Conservation (phyloP, 2,329 filamentous ascomycete species). For the Pseudogymnoascus sp. region DNA sequence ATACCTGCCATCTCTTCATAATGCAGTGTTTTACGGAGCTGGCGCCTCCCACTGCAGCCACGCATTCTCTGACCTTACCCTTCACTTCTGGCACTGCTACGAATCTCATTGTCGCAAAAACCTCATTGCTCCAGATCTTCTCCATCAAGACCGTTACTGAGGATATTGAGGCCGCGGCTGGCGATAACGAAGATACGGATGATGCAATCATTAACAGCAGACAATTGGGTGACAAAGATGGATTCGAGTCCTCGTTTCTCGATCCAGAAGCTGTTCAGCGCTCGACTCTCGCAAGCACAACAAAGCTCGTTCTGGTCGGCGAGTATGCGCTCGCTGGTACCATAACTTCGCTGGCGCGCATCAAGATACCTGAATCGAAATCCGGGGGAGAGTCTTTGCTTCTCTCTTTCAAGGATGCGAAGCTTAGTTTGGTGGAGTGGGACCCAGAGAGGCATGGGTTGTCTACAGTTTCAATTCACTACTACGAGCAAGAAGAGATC, state of each 20-base stretch:
- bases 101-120: slow-evolving; percentile 87
- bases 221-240: slow-evolving; percentile 51
- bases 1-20: slow-evolving; percentile 18
- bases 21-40: slow-evolving; percentile 99
- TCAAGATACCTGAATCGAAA: slow-evolving; percentile 65
- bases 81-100: slow-evolving; percentile 68
- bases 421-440: slow-evolving; percentile 91
- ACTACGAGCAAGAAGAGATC: slow-evolving; percentile 92
- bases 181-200: slow-evolving; percentile 30
- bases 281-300: slow-evolving; percentile 57
- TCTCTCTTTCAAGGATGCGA: slow-evolving; percentile 81
- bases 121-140: slow-evolving; percentile 89
- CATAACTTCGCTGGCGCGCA: slow-evolving; percentile 70
- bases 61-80: slow-evolving; percentile 72
- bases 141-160: slow-evolving; percentile 59
- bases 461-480: slow-evolving; percentile 89
- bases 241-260: slow-evolving; percentile 59
- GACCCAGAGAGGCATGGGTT: slow-evolving; percentile 72
- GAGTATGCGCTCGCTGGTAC: slow-evolving; percentile 81
- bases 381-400: slow-evolving; percentile 79
- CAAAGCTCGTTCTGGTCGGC: slow-evolving; percentile 75
- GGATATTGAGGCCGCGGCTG: slow-evolving; percentile 40
- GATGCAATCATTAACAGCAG: slow-evolving; percentile 43
- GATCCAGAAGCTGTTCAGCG: slow-evolving; percentile 55
- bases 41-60: slow-evolving; percentile 87